phyloP scores from a whole-genome alignment of 169 alveolate species.

The Plasmodium reichenowi region DNA sequence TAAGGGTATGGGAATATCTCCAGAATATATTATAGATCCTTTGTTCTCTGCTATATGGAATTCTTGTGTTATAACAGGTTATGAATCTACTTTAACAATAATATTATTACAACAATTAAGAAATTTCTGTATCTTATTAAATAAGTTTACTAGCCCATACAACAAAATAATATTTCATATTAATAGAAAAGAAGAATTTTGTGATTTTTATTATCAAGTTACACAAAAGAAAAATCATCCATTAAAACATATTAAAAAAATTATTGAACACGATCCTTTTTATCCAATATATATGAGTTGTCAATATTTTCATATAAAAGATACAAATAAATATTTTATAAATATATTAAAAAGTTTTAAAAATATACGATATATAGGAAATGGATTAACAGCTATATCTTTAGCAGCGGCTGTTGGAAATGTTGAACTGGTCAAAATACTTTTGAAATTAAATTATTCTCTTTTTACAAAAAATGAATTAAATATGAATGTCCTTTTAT shows the following conservation, averaged over 20 bases:
- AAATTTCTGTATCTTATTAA: constrained; percentile 78
- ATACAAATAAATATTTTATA: not conserved
- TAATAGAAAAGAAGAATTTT: constrained; percentile 77
- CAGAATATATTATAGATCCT: constrained; percentile 79
- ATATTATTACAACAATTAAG: constrained; percentile 81
- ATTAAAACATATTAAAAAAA: constrained; percentile 34
- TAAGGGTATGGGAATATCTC: constrained; percentile 48
- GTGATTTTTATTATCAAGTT: constrained; percentile 71
- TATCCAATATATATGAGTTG: constrained; percentile 64
- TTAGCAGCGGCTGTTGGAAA: constrained; percentile 81
- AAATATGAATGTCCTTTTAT: constrained; percentile 52
- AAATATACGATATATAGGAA: constrained; percentile 80
- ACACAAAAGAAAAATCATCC: constrained; percentile 80
- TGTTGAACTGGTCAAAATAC: constrained; percentile 71
- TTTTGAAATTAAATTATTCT: constrained; percentile 67
- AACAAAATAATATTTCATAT: constrained; percentile 65
- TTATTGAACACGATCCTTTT: constrained; percentile 22
- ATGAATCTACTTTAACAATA: constrained; percentile 78
- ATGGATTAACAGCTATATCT: constrained; percentile 80
- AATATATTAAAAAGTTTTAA: constrained; percentile 60
- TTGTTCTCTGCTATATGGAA: constrained; percentile 84
- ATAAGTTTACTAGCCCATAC: constrained; percentile 80
- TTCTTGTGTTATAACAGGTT: constrained; percentile 84
- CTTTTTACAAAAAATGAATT: constrained; percentile 29
- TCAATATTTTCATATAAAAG: constrained; percentile 31